Percentiles rank a stretch among this genome's conserved stretches.
Evolutionary conservation across 192 early-diverging fungal species (phyloP).

Genomic region (Backusella liffmaniae): DNA sequence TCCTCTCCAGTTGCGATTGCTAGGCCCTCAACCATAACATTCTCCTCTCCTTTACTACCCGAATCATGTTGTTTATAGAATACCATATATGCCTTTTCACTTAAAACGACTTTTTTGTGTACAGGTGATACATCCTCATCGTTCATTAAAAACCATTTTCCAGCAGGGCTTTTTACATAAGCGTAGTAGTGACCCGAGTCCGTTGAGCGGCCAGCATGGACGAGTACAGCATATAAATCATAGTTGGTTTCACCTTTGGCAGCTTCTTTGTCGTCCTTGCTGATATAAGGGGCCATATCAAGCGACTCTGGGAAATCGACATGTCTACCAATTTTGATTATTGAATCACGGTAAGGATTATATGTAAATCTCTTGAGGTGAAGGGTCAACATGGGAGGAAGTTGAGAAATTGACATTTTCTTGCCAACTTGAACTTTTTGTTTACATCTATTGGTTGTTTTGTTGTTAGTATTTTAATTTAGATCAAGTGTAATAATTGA

Average conservation of each 20-base stretch:
- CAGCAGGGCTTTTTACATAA: slow-evolving; percentile 75
- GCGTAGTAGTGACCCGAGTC: slow-evolving; percentile 88
- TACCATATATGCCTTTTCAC: slow-evolving; percentile 80
- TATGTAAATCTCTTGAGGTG: slow-evolving; percentile 88
- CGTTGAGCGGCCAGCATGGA: slow-evolving; percentile 71
- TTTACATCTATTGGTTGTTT: slow-evolving; percentile 50
- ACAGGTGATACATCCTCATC: slow-evolving; percentile 64
- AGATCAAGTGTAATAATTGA: not conserved
- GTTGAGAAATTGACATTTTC: slow-evolving; percentile 70
- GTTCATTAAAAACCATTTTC: slow-evolving; percentile 81
- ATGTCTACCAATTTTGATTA: slow-evolving; percentile 63
- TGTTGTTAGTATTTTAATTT: not conserved
- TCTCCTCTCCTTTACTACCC: not conserved
- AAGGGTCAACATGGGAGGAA: slow-evolving; percentile 70
- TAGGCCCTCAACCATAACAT: not conserved
- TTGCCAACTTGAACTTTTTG: slow-evolving; percentile 76
- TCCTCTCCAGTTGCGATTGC: not conserved
- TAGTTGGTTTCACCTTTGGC: slow-evolving; percentile 42
- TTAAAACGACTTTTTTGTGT: slow-evolving; percentile 64
- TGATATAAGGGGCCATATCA: slow-evolving; percentile 63
- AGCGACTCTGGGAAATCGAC: slow-evolving; percentile 64
- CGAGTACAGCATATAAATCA: slow-evolving; percentile 73
- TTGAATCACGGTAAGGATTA: slow-evolving; percentile 42
- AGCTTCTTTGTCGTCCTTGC: slow-evolving; percentile 29
- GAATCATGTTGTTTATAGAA: slow-evolving; percentile 64